Conservation (phyloP, 78 protist species). For the Creolimax fragrantissima region DNA sequence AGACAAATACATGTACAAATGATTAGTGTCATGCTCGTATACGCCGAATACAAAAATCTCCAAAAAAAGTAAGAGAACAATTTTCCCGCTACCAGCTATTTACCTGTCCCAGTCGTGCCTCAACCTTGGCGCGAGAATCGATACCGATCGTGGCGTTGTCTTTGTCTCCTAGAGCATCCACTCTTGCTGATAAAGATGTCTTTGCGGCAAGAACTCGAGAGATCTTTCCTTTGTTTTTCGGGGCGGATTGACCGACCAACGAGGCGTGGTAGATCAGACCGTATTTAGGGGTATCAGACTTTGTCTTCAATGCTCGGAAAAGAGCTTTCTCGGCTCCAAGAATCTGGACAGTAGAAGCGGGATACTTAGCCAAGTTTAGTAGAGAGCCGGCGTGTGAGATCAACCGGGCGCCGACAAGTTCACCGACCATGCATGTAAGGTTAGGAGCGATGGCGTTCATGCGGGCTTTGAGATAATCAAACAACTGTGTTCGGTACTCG, state of each 20-base stretch:
- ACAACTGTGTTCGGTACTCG: constrained; percentile 79
- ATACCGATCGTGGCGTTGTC: constrained; percentile 61
- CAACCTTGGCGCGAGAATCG: constrained; percentile 47
- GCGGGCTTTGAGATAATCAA: constrained; percentile 81
- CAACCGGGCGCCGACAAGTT: constrained; percentile 89
- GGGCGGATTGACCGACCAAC: constrained; percentile 85
- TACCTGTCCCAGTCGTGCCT: constrained; percentile 50
- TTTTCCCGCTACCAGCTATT: too few species aligned
- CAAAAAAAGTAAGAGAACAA: background rate
- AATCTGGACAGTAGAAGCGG: constrained; percentile 94
- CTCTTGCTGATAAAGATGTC: constrained; percentile 83
- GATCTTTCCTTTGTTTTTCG: constrained; percentile 93
- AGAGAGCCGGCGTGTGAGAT: constrained; percentile 92
- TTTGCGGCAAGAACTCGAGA: constrained; percentile 94
- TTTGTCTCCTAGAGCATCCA: constrained; percentile 91
- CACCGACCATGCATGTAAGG: constrained; percentile 89
- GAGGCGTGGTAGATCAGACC: constrained; percentile 95
- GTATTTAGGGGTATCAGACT: constrained; percentile 93
- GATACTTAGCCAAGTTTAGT: constrained; percentile 85
- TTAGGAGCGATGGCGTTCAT: constrained; percentile 94
- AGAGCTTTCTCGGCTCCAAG: constrained; percentile 94
- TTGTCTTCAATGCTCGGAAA: constrained; percentile 84
- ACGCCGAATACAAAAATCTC: background rate
- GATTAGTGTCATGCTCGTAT: background rate
- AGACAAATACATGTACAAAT: background rate